Evolutionary conservation across 192 early-diverging fungal species (phyloP), one percentile per base, ranked within the genome.

Genomic region (Chytriomyces sp.): DNA sequence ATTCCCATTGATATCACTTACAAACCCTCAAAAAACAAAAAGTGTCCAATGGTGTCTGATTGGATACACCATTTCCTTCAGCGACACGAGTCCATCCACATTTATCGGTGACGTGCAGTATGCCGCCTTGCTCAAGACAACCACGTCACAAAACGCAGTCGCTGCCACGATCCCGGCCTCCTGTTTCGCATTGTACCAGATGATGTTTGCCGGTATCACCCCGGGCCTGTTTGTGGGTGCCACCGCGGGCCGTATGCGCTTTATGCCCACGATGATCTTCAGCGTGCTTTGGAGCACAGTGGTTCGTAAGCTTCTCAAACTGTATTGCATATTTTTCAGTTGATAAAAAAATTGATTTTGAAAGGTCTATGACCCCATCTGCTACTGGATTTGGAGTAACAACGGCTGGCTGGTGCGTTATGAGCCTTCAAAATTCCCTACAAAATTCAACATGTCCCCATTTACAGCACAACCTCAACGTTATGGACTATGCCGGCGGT

Each of bases 401-500:
- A n/a, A n/a, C n/a, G n/a, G n/a, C n/a, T n/a, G n/a, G n/a, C n/a
- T n/a, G n/a, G n/a, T n/a, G n/a, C n/a, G n/a, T n/a, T n/a, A n/a
- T n/a, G n/a, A n/a, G n/a, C n/a, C n/a, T n/a, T n/a, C n/a, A n/a
- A n/a, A n/a, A n/a, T n/a, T n/a, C n/a, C n/a, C n/a, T n/a, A n/a
- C n/a, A n/a, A n/a, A n/a, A n/a, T n/a, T n/a, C n/a, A n/a, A n/a
- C n/a, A n/a, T n/a, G n/a, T n/a, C n/a, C n/a, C n/a, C n/a, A n/a
- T n/a, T n/a, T n/a, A n/a, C n/a, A n/a, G 58, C 81, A 78, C 53
- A 88, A 88, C 37, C 49, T 86, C 32, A 73, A 74, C 37, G 87
- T 84, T 28, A 83, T 96, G 32, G 95, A 99, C 81, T 99, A 93
- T 69, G 95, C 97, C 19, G 97, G 97, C 55, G 95, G 97, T 28